These are phyloP conservation scores for Nevesoporus exiguus DNA, from an alignment of 768 basidiomycete genomes.

Conservation along the genomic window DNA sequence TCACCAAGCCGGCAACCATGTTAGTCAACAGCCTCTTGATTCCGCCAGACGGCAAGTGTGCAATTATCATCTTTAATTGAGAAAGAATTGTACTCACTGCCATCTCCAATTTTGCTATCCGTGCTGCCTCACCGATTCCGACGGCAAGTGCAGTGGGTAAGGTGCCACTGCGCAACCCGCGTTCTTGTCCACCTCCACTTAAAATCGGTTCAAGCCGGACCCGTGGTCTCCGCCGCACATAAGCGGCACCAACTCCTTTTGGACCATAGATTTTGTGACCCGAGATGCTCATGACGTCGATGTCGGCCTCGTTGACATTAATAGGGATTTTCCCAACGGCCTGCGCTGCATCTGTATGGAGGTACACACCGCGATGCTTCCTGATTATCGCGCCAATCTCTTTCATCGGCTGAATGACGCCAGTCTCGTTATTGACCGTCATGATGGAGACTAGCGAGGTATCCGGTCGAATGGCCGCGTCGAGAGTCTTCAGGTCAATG, in stretches of 20 bases:
- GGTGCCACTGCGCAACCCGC: conserved; percentile 93
- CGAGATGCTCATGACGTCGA: conserved; percentile 94
- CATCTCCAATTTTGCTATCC: conserved; percentile 92
- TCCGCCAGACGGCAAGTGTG: conserved; percentile 36
- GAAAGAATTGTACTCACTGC: conserved; percentile 53
- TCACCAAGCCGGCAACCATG: conserved; percentile 48
- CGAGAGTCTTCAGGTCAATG: conserved; percentile 72
- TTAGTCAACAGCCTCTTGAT: conserved; percentile 39
- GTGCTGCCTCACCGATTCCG: conserved; percentile 91
- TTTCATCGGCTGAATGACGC: conserved; percentile 94
- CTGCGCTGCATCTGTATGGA: conserved; percentile 98
- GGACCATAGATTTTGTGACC: conserved; percentile 99
- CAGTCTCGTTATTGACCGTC: conserved; percentile 99
- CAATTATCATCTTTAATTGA: conserved; percentile 44
- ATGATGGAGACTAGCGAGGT: conserved; percentile 96
- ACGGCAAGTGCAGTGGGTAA: conserved; percentile 84
- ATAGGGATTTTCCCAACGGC: conserved; percentile 88
- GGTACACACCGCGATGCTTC: conserved; percentile 85
- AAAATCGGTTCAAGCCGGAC: conserved; percentile 94
- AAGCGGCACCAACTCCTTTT: conserved; percentile 92
- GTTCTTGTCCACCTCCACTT: conserved; percentile 95
- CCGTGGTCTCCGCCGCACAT: conserved; percentile 87
- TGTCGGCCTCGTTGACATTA: conserved; percentile 92
- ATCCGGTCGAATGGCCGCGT: conserved; percentile 86
- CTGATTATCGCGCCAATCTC: conserved; percentile 87